Evolutionary conservation across 805 yeast genomes (phyloP).

Genomic region (Cyberlindnera misumaiensis): DNA sequence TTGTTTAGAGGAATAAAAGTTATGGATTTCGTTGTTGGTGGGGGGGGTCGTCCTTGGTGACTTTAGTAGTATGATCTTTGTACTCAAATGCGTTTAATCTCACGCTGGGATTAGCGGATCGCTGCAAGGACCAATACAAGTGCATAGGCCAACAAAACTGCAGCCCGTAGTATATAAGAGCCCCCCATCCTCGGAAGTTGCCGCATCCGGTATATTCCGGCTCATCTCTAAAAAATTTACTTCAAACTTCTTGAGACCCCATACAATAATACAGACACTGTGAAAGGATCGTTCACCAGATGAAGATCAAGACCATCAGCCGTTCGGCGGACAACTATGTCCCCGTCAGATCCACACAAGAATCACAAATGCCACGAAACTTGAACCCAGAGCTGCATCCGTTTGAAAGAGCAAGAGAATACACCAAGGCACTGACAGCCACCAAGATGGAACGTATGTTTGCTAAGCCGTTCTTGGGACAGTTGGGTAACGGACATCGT

Average conservation of each 20-base stretch:
- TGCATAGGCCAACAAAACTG: no score
- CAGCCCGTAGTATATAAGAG: neutral
- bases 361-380: constrained; percentile 80
- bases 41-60: neutral
- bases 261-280: neutral
- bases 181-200: neutral
- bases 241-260: neutral
- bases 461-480: constrained; percentile 96
- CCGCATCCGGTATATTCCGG: constrained; percentile 1
- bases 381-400: constrained; percentile 93
- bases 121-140: no score
- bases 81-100: no score
- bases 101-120: no score
- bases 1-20: constrained; percentile 7
- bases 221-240: constrained; percentile 2
- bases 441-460: constrained; percentile 94
- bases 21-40: no score
- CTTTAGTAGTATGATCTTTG: neutral
- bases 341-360: constrained; percentile 87
- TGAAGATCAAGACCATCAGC: constrained; percentile 24
- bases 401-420: constrained; percentile 94
- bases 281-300: neutral
- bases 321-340: constrained; percentile 88
- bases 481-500: constrained; percentile 88
- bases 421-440: constrained; percentile 89